Evolutionary conservation across 148 eudicot genomes (phyloP), one percentile per base, ranked within the genome.

Genomic region (Spergularia bocconei): DNA sequence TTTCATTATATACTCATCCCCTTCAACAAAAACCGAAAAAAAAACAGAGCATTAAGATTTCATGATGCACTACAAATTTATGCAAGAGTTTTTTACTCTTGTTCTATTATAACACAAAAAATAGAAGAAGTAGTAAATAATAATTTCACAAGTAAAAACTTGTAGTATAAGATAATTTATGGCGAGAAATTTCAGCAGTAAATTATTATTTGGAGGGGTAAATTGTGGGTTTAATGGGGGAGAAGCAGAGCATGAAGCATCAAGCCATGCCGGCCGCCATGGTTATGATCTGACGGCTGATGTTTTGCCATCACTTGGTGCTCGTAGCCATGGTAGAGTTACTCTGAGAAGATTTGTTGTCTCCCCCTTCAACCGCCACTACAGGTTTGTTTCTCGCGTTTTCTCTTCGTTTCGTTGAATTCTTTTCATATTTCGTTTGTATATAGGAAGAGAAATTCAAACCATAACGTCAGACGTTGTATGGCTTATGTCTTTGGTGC

Each of bases 291-390:
- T 80, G 0, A 75, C 79, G 23, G 75, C 88, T 48, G 90, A 85
- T 33, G 83, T 91, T 80, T 84, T 91, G 7, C 97, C 97, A 1
- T 82, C 97, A 33, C 89, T 91, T 38, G 97, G 97, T 56, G 94
- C 90, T 1, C 68, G 91, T 55, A 89, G 94, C 58, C 88, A 64
- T 57, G 25, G 88, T 33, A 63, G 69, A 0, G 87, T 87, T 66
- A 76, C 76, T 62, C 89, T 91, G 39, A 72, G 84, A 13, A 13
- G 76, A 25, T 88, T 70, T 76, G 78, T 80, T 11, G 60, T 89
- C 41, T 86, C 90, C 7, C 96, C 96, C 19, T 84, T 80, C 63
- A 89, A 88, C 51, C 89, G 78, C 51, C 91, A 87, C 21, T 91
- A 91, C 87, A 88, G 95, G 95, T 91, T 70, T 4, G 5, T 44